Conservation (phyloP, 495 filamentous ascomycete species). For the Daldinia childiae region DNA sequence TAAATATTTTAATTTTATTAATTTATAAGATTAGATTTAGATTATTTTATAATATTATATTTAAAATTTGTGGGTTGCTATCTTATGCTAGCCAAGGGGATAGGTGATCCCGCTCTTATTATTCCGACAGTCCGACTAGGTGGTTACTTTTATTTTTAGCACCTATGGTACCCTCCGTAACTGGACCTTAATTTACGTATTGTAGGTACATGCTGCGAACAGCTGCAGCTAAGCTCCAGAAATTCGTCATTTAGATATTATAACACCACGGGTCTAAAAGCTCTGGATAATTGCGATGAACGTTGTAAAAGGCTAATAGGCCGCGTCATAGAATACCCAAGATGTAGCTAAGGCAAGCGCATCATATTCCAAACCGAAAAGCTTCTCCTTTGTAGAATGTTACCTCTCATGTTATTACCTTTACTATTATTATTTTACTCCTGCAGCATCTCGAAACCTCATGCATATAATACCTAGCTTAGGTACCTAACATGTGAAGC, state of each 20-base stretch:
- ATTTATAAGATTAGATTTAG: too few species aligned
- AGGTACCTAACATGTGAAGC: neutral
- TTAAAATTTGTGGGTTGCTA: too few species aligned
- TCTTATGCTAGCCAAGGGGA: too few species aligned
- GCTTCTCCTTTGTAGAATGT: neutral
- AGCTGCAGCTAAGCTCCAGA: slow-evolving; percentile 4
- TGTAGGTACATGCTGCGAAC: neutral
- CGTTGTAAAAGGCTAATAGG: neutral
- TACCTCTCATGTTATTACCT: neutral
- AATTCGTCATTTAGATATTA: slow-evolving; percentile 21
- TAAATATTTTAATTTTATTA: too few species aligned
- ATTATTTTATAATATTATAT: too few species aligned
- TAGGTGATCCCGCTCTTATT: neutral
- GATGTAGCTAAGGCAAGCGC: too few species aligned
- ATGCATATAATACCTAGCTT: neutral
- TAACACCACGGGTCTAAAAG: neutral
- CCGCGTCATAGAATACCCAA: neutral
- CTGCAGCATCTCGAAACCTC: neutral
- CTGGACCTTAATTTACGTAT: neutral
- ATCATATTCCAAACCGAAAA: too few species aligned
- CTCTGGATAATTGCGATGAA: slow-evolving; percentile 12
- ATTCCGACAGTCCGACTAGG: neutral
- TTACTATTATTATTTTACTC: neutral
- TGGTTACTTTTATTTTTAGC: neutral
- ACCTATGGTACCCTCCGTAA: neutral